Evolutionary conservation across 139 green algal genomes (phyloP).

Genomic region (Volvox reticuliferus): DNA sequence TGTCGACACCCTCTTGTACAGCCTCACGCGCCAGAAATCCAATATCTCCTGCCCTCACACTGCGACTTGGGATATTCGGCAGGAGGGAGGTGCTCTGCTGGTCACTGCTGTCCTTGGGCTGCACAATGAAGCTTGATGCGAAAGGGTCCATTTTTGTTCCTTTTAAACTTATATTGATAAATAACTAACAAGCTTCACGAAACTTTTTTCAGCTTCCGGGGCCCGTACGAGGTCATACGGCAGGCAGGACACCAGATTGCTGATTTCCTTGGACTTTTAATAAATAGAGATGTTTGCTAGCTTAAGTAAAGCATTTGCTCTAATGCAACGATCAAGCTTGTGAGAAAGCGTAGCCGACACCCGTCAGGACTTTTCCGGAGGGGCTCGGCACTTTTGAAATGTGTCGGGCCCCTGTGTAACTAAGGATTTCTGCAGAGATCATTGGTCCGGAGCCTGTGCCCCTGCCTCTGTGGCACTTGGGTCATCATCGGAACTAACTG

Average conservation of each 20-base stretch:
- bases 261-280: no score
- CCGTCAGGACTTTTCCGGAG: background rate
- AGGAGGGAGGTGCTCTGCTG: background rate
- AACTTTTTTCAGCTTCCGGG: background rate
- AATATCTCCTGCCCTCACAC: constrained; percentile 11
- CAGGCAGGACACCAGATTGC: no score
- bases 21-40: constrained; percentile 27
- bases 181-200: background rate
- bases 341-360: background rate
- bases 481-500: background rate
- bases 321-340: background rate
- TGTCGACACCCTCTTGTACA: constrained; percentile 9
- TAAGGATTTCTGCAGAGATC: background rate
- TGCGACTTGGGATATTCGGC: background rate
- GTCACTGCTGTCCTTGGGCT: background rate
- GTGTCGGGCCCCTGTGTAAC: constrained; percentile 26
- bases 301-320: background rate
- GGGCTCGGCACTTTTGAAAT: constrained; percentile 23
- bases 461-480: background rate
- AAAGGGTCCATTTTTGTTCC: background rate
- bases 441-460: no score
- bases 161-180: background rate
- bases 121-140: background rate
- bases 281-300: background rate
- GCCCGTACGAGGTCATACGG: background rate